A percentile compares a stretch with the other conserved stretches of the same genome.
These are phyloP conservation scores for Aspergillus persii DNA, from an alignment of 2,329 filamentous ascomycete genomes.

Conservation along the genomic window DNA sequence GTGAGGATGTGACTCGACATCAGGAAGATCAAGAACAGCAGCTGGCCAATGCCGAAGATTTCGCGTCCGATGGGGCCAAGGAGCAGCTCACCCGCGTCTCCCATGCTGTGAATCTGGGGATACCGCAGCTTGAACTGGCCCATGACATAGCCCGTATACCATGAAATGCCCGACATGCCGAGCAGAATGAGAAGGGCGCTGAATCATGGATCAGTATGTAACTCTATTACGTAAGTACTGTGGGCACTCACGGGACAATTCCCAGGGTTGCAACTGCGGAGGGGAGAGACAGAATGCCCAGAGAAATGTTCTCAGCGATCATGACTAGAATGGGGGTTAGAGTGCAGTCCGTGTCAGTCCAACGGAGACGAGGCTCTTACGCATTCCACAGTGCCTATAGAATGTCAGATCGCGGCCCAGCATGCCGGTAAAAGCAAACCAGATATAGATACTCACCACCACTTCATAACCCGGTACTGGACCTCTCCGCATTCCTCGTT, in stretches of 20 bases:
- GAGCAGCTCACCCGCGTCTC: constrained; percentile 64
- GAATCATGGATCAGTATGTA: neutral
- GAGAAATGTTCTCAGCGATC: constrained; percentile 59
- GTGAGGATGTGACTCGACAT: constrained; percentile 70
- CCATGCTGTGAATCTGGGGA: constrained; percentile 63
- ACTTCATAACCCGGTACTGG: constrained; percentile 52
- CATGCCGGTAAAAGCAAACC: neutral
- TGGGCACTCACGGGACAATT: constrained; percentile 48
- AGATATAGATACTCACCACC: constrained; percentile 28
- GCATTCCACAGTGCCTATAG: constrained; percentile 36
- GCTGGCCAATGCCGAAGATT: constrained; percentile 59
- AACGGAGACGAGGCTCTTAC: constrained; percentile 23
- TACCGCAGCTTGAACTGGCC: constrained; percentile 57
- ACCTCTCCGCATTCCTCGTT: constrained; percentile 41
- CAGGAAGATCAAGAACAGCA: constrained; percentile 65
- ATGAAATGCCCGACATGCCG: constrained; percentile 53
- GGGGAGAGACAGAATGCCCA: constrained; percentile 58
- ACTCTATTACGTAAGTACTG: neutral
- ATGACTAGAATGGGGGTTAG: constrained; percentile 42
- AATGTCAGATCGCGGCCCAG: neutral
- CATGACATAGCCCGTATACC: constrained; percentile 60
- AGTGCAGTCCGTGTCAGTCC: neutral
- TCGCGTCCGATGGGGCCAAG: constrained; percentile 62
- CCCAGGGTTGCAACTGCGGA: constrained; percentile 54
- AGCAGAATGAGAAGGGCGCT: constrained; percentile 54